These are phyloP conservation scores for Nemania sp. DNA, from an alignment of 2,329 filamentous ascomycete species.

Conservation along the genomic window DNA sequence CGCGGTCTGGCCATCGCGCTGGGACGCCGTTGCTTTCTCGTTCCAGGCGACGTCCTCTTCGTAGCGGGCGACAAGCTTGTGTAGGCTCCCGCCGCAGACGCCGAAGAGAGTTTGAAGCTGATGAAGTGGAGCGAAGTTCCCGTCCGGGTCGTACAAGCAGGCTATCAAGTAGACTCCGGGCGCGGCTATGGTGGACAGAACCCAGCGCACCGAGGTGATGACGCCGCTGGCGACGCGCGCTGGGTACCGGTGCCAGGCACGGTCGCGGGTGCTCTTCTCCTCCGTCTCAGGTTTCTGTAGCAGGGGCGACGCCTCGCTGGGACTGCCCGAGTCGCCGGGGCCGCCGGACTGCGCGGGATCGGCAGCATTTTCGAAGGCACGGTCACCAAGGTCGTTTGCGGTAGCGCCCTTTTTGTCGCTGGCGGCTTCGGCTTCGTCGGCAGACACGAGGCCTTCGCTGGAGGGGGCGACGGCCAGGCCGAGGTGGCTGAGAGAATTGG, in stretches of 20 bases:
- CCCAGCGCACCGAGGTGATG: constrained; percentile 74
- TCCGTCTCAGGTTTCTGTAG: constrained; percentile 47
- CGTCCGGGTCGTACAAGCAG: constrained; percentile 80
- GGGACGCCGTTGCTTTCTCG: constrained; percentile 38
- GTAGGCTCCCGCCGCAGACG: constrained; percentile 44
- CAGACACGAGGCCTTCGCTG: constrained; percentile 38
- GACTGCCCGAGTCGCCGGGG: constrained; percentile 35
- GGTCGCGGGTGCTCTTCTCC: constrained; percentile 43
- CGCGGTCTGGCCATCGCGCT: constrained; percentile 34
- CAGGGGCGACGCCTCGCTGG: constrained; percentile 72
- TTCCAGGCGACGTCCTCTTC: constrained; percentile 36
- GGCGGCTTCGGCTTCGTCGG: constrained; percentile 40
- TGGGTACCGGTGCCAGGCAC: constrained; percentile 61
- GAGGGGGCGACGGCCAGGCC: constrained; percentile 49
- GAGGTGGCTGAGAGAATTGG: constrained; percentile 62
- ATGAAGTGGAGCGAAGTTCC: constrained; percentile 75
- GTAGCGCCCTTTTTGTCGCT: constrained; percentile 33
- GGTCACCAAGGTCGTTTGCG: constrained; percentile 43
- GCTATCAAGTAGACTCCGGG: constrained; percentile 82
- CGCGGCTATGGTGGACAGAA: constrained; percentile 76
- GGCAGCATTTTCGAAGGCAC: constrained; percentile 40
- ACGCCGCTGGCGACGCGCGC: constrained; percentile 72
- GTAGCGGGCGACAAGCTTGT: constrained; percentile 54
- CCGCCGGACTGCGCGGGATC: no score
- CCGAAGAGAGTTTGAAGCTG: constrained; percentile 70